Conservation (phyloP, 2,329 filamentous ascomycete genomes). For the Verticillium nubilum region DNA sequence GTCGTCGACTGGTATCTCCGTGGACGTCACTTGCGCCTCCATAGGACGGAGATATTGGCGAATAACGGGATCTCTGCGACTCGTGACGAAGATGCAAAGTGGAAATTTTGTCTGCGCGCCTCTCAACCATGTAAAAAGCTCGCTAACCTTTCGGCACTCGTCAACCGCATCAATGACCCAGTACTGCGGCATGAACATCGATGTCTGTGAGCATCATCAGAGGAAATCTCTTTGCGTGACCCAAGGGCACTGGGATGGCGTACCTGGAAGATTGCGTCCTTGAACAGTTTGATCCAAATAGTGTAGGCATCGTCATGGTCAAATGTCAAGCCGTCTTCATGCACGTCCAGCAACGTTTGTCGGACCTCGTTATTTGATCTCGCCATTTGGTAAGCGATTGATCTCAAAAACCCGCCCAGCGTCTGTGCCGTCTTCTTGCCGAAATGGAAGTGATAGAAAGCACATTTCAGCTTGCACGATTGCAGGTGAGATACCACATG, state of each 20-base stretch:
- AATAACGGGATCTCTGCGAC: slow-evolving; percentile 17
- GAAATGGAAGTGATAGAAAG: slow-evolving; percentile 15
- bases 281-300: slow-evolving; percentile 27
- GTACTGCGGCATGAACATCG: slow-evolving; percentile 16
- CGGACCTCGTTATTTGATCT: slow-evolving; percentile 14
- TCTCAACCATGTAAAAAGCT: slow-evolving; percentile 19
- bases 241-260: too few relatives aligned
- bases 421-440: slow-evolving; percentile 9
- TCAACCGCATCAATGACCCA: slow-evolving; percentile 30
- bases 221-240: too few relatives aligned
- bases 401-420: slow-evolving; percentile 13
- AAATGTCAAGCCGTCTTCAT: slow-evolving; percentile 14
- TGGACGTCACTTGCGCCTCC: slow-evolving; percentile 3
- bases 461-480: slow-evolving; percentile 6
- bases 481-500: slow-evolving; percentile 6
- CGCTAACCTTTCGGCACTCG: slow-evolving; percentile 19
- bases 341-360: slow-evolving; percentile 14
- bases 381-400: slow-evolving; percentile 28
- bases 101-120: slow-evolving; percentile 12
- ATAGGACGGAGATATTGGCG: slow-evolving; percentile 4
- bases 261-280: slow-evolving; percentile 21
- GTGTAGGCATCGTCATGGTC: slow-evolving; percentile 18
- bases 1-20: slow-evolving; percentile 17
- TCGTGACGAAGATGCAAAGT: slow-evolving; percentile 22
- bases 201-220: slow-evolving; percentile 2